Evolutionary conservation across 768 basidiomycete species (phyloP).

Genomic region (Trametes cingulata): DNA sequence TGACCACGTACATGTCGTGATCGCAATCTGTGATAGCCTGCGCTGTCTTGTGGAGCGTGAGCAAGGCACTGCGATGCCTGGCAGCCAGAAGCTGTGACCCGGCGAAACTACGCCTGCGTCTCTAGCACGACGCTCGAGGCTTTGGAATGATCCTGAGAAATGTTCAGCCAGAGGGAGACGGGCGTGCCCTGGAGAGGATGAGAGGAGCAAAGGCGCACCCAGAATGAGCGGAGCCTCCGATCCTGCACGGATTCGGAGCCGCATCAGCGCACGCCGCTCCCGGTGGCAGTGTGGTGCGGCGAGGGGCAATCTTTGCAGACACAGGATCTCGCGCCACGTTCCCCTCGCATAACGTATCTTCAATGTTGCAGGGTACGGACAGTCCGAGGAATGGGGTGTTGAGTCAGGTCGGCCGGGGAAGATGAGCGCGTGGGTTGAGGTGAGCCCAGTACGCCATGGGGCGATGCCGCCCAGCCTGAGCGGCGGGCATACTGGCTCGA

Average conservation of each 20-base stretch:
- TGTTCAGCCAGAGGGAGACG: neutral
- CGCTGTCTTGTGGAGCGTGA: neutral
- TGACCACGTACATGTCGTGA: neutral
- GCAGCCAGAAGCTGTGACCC: constrained; percentile 3
- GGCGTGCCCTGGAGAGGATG: neutral
- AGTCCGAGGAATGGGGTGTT: neutral
- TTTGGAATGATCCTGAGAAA: neutral
- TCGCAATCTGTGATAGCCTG: neutral
- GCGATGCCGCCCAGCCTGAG: neutral
- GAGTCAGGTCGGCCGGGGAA: neutral
- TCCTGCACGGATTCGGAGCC: constrained; percentile 2
- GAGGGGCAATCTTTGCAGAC: neutral
- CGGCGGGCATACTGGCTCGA: no score
- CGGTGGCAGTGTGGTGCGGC: neutral
- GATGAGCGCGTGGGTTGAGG: neutral
- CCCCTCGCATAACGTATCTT: neutral
- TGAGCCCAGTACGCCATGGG: neutral
- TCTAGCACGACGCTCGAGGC: neutral
- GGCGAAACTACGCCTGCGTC: neutral
- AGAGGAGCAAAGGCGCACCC: neutral
- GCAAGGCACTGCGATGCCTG: neutral
- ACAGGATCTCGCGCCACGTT: constrained; percentile 1
- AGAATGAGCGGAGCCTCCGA: neutral
- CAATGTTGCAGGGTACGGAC: neutral
- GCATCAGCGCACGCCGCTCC: neutral